Evolutionary conservation across 2,329 filamentous ascomycete genomes (phyloP).

Genomic region (Bipolaris zeicola): DNA sequence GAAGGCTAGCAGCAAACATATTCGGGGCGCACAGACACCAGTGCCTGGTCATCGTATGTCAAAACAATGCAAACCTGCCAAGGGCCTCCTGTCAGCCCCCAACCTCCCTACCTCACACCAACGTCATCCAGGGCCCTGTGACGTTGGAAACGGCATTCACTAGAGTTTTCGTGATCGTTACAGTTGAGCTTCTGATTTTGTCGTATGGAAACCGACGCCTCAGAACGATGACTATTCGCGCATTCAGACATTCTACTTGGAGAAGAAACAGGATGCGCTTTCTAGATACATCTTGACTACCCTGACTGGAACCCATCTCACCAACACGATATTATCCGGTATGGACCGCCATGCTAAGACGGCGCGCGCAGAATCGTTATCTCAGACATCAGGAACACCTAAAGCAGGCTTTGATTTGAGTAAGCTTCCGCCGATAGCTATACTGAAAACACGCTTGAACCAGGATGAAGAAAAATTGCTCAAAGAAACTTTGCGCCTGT

Average conservation of each 20-base stretch:
- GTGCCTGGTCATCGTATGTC: not conserved
- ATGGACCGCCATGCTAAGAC: slow-evolving; percentile 29
- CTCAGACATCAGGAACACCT: slow-evolving; percentile 24
- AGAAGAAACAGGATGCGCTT: slow-evolving; percentile 28
- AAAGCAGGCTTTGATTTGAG: slow-evolving; percentile 47
- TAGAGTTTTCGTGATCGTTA: not conserved
- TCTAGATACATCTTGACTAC: slow-evolving; percentile 33
- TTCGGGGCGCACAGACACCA: not conserved
- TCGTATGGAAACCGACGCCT: slow-evolving; percentile 6
- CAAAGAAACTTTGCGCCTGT: slow-evolving; percentile 65
- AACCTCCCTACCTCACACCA: slow-evolving; percentile 13
- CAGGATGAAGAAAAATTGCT: slow-evolving; percentile 66
- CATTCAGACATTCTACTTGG: slow-evolving; percentile 15
- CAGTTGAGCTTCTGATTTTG: not conserved
- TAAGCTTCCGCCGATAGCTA: slow-evolving; percentile 67
- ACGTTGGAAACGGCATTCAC: not conserved
- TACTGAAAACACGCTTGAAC: slow-evolving; percentile 73
- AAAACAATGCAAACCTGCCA: slow-evolving; percentile 13
- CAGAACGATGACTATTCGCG: slow-evolving; percentile 26
- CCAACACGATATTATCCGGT: slow-evolving; percentile 23
- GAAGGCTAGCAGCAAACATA: slow-evolving; percentile 3
- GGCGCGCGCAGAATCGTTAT: slow-evolving; percentile 22
- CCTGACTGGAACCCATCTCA: slow-evolving; percentile 37
- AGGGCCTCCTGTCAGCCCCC: slow-evolving; percentile 1
- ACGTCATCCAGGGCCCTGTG: slow-evolving; percentile 22